phyloP scores from a whole-genome alignment of 106 monocot genomes.

The Triglochin maritima region DNA sequence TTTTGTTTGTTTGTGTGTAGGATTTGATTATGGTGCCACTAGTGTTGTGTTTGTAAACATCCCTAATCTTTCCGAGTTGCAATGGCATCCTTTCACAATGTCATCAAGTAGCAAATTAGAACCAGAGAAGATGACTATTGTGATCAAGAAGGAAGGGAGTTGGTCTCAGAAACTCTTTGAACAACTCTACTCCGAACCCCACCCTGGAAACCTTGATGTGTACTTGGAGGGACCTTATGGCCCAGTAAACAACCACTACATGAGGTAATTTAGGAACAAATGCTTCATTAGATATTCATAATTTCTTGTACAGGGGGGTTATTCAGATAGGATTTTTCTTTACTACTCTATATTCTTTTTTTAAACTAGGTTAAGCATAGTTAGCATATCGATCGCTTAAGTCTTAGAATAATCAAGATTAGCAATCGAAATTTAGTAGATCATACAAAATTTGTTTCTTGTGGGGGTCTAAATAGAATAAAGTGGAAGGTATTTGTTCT shows the following conservation, averaged over 20 bases:
- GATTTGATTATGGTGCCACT: constrained; percentile 26
- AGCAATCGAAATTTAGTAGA: too few relatives aligned
- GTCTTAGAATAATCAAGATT: too few relatives aligned
- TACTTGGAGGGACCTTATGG: constrained; percentile 74
- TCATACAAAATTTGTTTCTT: too few relatives aligned
- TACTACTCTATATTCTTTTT: too few relatives aligned
- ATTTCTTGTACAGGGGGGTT: too few relatives aligned
- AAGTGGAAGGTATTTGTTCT: too few relatives aligned
- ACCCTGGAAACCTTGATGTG: constrained; percentile 18
- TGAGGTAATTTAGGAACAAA: constrained; percentile 20
- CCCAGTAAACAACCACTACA: constrained; percentile 25
- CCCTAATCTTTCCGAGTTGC: constrained; percentile 42
- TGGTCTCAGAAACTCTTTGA: constrained; percentile 52
- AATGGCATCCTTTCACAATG: constrained; percentile 82
- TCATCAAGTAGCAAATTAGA: constrained; percentile 53
- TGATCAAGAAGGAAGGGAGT: constrained; percentile 80
- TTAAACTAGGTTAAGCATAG: too few relatives aligned
- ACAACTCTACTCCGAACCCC: constrained; percentile 15
- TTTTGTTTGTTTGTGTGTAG: constrained; percentile 13
- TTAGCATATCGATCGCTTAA: too few relatives aligned
- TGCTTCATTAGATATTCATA: too few relatives aligned
- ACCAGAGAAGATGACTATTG: constrained; percentile 47
- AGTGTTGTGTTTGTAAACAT: constrained; percentile 67
- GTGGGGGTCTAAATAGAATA: too few relatives aligned
- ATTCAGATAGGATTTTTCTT: too few relatives aligned